These are phyloP conservation scores for Cylindrotheca fusiformis DNA, from an alignment of 108 stramenopile genomes.

Conservation along the genomic window DNA sequence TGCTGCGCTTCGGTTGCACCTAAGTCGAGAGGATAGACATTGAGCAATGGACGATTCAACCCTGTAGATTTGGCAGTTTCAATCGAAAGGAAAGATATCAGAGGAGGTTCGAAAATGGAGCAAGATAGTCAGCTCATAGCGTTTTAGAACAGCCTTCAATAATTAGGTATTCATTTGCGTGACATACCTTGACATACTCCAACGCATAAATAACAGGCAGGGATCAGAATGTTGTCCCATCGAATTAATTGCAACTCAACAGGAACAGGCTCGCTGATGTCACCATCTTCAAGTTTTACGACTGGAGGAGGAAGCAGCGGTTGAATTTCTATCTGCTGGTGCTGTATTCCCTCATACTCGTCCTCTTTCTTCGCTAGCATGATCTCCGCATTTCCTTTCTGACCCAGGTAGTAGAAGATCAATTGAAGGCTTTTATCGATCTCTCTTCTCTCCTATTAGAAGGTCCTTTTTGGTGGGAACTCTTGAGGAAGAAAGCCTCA, in stretches of 20 bases:
- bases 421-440: too few species aligned
- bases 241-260: constrained; percentile 32
- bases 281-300: not conserved
- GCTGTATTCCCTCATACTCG: not conserved
- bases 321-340: not conserved
- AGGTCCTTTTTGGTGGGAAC: too few species aligned
- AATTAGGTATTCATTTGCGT: too few species aligned
- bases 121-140: too few species aligned
- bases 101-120: too few species aligned
- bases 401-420: too few species aligned
- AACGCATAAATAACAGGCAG: constrained; percentile 66
- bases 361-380: not conserved
- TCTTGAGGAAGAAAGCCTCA: too few species aligned
- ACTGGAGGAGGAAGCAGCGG: not conserved
- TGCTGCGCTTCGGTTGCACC: constrained; percentile 71
- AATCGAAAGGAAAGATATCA: too few species aligned
- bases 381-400: too few species aligned
- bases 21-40: constrained; percentile 71
- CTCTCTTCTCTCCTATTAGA: too few species aligned
- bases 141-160: too few species aligned
- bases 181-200: constrained; percentile 65
- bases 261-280: not conserved
- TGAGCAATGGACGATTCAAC: constrained; percentile 60
- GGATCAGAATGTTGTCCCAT: constrained; percentile 64
- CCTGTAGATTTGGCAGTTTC: too few species aligned